Base-by-base conservation (phyloP, 164 flowering plant species). In the Chloranthus sessilifolius region DNA sequence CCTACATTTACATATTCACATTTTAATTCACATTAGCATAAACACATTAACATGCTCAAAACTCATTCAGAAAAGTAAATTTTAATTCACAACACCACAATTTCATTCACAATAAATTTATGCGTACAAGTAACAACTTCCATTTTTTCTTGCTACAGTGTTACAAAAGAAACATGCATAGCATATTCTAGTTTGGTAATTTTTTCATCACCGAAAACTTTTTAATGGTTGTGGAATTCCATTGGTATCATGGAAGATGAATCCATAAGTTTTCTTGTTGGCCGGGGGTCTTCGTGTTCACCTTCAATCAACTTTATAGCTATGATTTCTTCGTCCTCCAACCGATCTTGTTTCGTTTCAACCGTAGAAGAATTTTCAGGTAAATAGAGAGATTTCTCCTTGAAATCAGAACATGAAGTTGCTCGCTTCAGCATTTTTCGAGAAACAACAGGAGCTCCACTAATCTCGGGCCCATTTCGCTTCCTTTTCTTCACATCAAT, bases 391-490 rank as follows among this genome's bases (percentile, higher is more conserved):
- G 84, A 45, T 39, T 70, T 85, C 56, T 82, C 83, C 69, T 84
- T 84, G 50, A 84, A 84, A 67, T 79, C 53, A 11, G 63, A 49
- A 57, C 87, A 77, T 1, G 95, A 85, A 56, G 96, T 91, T 41
- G 89, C 81, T 55, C 95, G 73, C 65, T 65, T 87, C 21, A 89
- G 95, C 77, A 55, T 66, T 68, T 71, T 86, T 1, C 77, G 62
- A 45, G 62, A 46, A 21, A 35, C 53, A 35, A 39, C 48, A 20
- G 52, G 43, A 9, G 52, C 58, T 50, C 39, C 64, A 29, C 19
- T 45, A 35, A n/a, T 44, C 25, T 49, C 24, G 2, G 62, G 27
- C 44, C 3, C 27, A 59, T 12, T 59, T 24, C 70, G 63, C 47
- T 69, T 69, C 60, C 41, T 69, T 11, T 38, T 60, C 15, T 49